Base-by-base conservation (phyloP, 768 basidiomycete genomes). In the Hemileccinum impolitum region DNA sequence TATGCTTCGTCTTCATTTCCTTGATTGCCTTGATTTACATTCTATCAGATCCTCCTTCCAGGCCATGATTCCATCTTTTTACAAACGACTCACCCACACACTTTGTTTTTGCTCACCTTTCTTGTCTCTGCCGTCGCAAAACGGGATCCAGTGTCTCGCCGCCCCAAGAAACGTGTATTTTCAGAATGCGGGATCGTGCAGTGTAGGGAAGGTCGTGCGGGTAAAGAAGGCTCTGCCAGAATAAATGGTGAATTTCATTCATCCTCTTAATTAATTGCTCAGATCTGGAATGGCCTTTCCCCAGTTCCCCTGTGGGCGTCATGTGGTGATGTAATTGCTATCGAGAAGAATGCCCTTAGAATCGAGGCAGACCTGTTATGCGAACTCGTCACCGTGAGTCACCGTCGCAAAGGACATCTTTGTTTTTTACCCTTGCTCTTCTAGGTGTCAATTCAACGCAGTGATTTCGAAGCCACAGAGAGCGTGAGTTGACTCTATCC, bases 311-410 rank as follows among this genome's bases (percentile, higher is more conserved):
- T 65, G 6, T 87, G 81, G 78, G 73, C 80, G 1, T 77, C 77
- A 32, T 60, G 71, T 8, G 67, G 64, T 2, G 84, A 87, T 45
- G 68, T 80, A 1, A 65, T 71, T 11, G 73, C 72, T 31, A 60
- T 82, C 1, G 75, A 80, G 32, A 62, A 67, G 15, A 68, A 75
- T 30, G 71, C 86, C 51, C 71, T 75, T n/a, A 77, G 75, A 45
- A 76, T 90, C 38, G 83, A 82, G 53, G 86, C 85, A 0, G 87
- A 90, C 54, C 61, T 90, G 50, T 60, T 87, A 35, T 84, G 81
- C 51, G 89, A 91, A 58, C 72, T 90, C 6, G 71, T 82, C 15
- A 78, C 78, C 6, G 87, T 88, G 64, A 34, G 76, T 55, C 12
- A 34, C 15, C 4, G 13, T 43, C 12, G 6, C 40, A 13, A 25